A percentile compares a stretch with the other conserved stretches of the same genome.
Conservation (phyloP, 768 basidiomycete genomes). For the Tylopilus sp. region DNA sequence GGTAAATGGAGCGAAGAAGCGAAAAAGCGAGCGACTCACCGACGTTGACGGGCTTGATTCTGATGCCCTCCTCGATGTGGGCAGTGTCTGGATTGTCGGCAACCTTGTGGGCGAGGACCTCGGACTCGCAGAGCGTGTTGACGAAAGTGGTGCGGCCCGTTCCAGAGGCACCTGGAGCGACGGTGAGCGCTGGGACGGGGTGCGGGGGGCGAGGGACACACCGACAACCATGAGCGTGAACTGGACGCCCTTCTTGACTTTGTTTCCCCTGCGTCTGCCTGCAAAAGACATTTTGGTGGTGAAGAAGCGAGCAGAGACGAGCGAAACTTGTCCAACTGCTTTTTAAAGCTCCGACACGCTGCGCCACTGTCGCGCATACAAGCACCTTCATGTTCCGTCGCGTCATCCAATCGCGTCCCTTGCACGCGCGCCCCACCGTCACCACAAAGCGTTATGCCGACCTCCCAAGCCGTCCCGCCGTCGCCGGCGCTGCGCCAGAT, state of each 20-base stretch:
- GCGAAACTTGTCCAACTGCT: constrained; percentile 31
- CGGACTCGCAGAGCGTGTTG: constrained; percentile 97
- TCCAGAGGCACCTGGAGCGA: constrained; percentile 84
- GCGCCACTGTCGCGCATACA: constrained; percentile 35
- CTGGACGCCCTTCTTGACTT: constrained; percentile 98
- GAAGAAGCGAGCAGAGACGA: constrained; percentile 30
- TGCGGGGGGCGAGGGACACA: constrained; percentile 39
- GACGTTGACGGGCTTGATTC: constrained; percentile 92
- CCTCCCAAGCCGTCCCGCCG: constrained; percentile 45
- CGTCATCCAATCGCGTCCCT: constrained; percentile 4
- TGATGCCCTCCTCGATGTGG: constrained; percentile 91
- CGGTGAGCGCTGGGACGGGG: background rate
- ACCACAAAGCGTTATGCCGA: constrained; percentile 56
- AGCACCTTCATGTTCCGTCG: constrained; percentile 11
- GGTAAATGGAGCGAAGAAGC: background rate
- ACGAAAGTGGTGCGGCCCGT: constrained; percentile 98
- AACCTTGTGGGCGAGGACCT: constrained; percentile 85
- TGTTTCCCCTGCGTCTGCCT: constrained; percentile 84
- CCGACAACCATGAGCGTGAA: constrained; percentile 98
- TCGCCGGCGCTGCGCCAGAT: background rate
- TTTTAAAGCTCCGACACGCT: constrained; percentile 33
- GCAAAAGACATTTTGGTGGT: constrained; percentile 70
- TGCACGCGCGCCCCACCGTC: constrained; percentile 19
- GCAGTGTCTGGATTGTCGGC: constrained; percentile 83
- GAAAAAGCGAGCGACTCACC: constrained; percentile 42